Base-by-base conservation (phyloP, 2,329 filamentous ascomycete species). In the Fusarium tjaetaba region DNA sequence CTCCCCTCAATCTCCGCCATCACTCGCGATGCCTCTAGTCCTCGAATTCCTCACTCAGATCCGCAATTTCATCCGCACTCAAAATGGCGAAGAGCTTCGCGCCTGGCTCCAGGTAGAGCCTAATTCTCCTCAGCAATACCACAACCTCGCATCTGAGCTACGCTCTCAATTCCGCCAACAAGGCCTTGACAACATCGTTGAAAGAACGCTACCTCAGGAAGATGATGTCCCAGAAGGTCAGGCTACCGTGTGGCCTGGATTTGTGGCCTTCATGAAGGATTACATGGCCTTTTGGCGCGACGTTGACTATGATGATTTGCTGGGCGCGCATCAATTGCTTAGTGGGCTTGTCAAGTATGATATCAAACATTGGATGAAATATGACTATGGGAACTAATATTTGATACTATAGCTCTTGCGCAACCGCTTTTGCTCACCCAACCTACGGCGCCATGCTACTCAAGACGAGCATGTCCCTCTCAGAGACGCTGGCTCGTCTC, bases 241-340 rank as follows among this genome's bases (percentile, higher is more conserved):
- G 71, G 90, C 88, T 46, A 88, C 91, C 13, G 86, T 88, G 1
- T 97, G 94, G 94, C 89, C 90, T 1, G 90, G 92, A 2, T 94
- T 97, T 80, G 86, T 92, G 56, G 88, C 90, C 5, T 97, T 97
- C 79, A 89, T 97, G 81, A 92, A 90, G 76, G 90, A 94, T 56
- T 98, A 97, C 78, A 86, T 97, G 72, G 85, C 88, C 49, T 97
- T 95, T 77, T 90, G 96, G 85, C 87, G 95, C 63, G 94, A 97
- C 78, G 91, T 96, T 38, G 88, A 97, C 77, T 91, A 93, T 56
- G 89, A 91, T 18, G 92, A 97, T 78, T 84, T 96, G 45, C 83
- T 96, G 34, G 88, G 89, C 62, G 92, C 95, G 8, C 94, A 97
- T 79, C 88, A 93, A 65, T 82, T 92, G 77, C 87, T 97, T 61